Base-by-base conservation (phyloP, 176 grass and related monocot genomes). In the Alloteropsis semialata region DNA sequence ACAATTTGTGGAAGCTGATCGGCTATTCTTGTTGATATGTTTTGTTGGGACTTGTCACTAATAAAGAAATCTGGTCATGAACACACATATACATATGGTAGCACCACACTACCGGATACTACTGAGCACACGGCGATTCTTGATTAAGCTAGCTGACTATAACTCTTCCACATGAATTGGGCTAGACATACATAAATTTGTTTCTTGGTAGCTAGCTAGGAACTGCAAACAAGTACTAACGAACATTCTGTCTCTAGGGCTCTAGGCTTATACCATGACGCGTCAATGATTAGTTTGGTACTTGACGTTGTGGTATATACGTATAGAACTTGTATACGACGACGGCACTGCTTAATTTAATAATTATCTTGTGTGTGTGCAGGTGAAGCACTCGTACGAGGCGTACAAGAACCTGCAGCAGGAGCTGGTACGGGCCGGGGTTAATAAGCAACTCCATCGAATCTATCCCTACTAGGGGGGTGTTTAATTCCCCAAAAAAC, bases 381-480 rank as follows among this genome's bases (percentile, higher is more conserved):
- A 97, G 95, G 79, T 94, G 76, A 97, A 94, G 90, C 89, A 92
- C 81, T 91, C 92, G 25, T 72, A 87, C 34, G 95, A 97, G 71
- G 88, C 90, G 34, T 89, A 94, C 88, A 90, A 74, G 65, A 94
- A 88, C 84, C 73, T 97, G 81, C 83, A 90, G 67, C 95, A 92
- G 69, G 87, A 92, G 59, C 81, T 94, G 74, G 92, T 91, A 33
- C 4, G 15, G 49, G 49, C 11, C 9, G 10, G 3, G 11, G 13
- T 13, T 1, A 0, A 8, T 54, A 9, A 22, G 19, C 19, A 54
- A 54, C 19, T n/a, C n/a, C n/a, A n/a, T n/a, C n/a, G n/a, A n/a
- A n/a, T n/a, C n/a, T n/a, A n/a, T n/a, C n/a, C n/a, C n/a, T n/a
- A n/a, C n/a, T n/a, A n/a, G n/a, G n/a, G n/a, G n/a, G n/a, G n/a